Base-by-base conservation (phyloP, 1,284 basidiomycete species). In the Ceratobasidium sp. region DNA sequence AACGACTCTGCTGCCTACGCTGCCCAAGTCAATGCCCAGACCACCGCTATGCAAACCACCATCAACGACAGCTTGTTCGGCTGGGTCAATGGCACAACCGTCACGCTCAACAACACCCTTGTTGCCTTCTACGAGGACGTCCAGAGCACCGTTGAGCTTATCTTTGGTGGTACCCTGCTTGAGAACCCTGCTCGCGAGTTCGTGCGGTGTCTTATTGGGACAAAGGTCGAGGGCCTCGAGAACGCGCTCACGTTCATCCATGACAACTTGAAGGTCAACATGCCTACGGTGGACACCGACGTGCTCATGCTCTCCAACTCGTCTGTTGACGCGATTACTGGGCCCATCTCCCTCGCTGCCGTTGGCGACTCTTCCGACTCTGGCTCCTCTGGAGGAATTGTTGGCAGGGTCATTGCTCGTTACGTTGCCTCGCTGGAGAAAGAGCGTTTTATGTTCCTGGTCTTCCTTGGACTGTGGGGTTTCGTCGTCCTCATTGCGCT, bases 81-180 rank as follows among this genome's bases (percentile, higher is more conserved):
- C 18, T 98, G 96, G 96, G 90, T 98, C 63, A 95, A 98, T 78
- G 87, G 85, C n/a, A 98, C 96, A 0, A 96, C 95, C 0, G 88
- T 88, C 4, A 91, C 91, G 6, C 87, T 99, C 76, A 99, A 99
- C 81, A 83, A 83, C 75, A 92, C 94, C 5, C 83, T 95, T 77
- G 89, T 87, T 79, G 83, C 82, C 55, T 92, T 94, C 80, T 94
- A 94, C 80, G 82, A 82, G 64, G 92, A 93, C 73, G 82, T 94
- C 47, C 89, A 94, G 82, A 83, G 86, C 73, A 84, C 87, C 0
- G 89, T 98, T 32, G 84, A 85, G 64, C 84, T 84, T 2, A 86
- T 95, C 0, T 96, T 98, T 80, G 91, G 91, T 61, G 89, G 89
- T 16, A 96, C 94, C 1, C 87, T 95, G 74, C 87, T 98, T 41